These are phyloP conservation scores for Claviceps maximensis DNA, from an alignment of 2,329 filamentous ascomycete genomes.

Conservation along the genomic window DNA sequence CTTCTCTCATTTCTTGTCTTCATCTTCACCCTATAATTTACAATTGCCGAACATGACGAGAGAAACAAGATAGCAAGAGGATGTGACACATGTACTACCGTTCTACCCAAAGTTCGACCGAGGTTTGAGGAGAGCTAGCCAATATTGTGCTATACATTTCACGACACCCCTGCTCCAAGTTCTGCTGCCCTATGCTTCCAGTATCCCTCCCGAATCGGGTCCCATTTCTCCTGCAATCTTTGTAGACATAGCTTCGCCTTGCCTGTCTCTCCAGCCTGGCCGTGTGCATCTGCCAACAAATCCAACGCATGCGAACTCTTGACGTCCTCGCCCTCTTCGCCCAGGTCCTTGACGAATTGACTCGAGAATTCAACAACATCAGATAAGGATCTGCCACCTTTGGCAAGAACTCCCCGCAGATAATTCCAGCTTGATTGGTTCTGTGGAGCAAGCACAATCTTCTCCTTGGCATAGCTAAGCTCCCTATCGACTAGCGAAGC, in stretches of 20 bases:
- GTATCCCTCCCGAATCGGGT: slow-evolving; percentile 81
- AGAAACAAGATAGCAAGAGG: no score
- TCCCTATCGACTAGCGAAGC: slow-evolving; percentile 58
- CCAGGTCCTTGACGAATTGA: slow-evolving; percentile 36
- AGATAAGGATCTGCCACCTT: slow-evolving; percentile 41
- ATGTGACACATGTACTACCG: no score
- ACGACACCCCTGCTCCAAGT: neutral
- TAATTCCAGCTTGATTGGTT: slow-evolving; percentile 96
- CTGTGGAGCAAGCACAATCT: slow-evolving; percentile 70
- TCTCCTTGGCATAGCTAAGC: slow-evolving; percentile 57
- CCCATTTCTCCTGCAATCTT: slow-evolving; percentile 71
- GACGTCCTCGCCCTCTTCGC: slow-evolving; percentile 36
- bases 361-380: slow-evolving; percentile 34
- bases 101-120: no score
- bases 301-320: slow-evolving; percentile 57
- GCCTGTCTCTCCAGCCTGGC: slow-evolving; percentile 39
- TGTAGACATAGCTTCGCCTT: slow-evolving; percentile 58
- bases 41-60: no score
- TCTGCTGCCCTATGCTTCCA: slow-evolving; percentile 52
- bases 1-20: no score
- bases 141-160: neutral
- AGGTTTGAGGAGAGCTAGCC: no score
- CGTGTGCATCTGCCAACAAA: slow-evolving; percentile 55
- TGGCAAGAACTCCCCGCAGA: slow-evolving; percentile 59
- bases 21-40: no score